Evolutionary conservation across 352 stramenopile genomes (phyloP), one percentile per base, ranked within the genome.

Genomic region (Globisporangium heterothallicum): DNA sequence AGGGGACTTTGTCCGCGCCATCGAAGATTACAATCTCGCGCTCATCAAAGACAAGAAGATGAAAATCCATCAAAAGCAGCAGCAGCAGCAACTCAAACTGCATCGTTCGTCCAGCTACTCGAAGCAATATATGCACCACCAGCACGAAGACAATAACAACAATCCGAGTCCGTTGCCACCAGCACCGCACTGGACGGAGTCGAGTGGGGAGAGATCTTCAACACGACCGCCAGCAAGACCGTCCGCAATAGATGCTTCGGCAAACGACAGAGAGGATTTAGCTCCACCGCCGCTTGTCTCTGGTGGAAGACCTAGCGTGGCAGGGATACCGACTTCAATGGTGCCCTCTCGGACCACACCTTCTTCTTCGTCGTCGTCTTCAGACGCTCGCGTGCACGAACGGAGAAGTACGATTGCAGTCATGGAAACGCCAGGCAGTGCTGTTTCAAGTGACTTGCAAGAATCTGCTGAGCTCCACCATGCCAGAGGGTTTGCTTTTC

Each of bases 11-110:
- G 68, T 84, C 19, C 70, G 69, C 21, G 87, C 87, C 2, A 95
- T 96, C 44, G 86, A 96, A 45, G 86, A 96, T 55, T 96, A 96
- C 67, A 95, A 91, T 43, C 78, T 92, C 27, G 85, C 86, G 1
- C 61, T 96, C 26, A 59, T 80, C 25, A 91, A 94, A 51, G 86
- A 96, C 58, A 80, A 90, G 50, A 61, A 60, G 16, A 58, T 50
- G 16, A 61, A 63, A 45, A 54, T 52, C 22, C 35, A 66, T 32
- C 54, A 69, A 21, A 58, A 63, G 10, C 52, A 66, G 49, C 45
- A 63, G 13, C 59, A 64, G 40, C 56, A 64, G 18, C 70, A 75
- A 42, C 53, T 72, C 24, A 84, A 82, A 51, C 21, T 72, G 0
- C 56, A 70, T 19, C 52, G 57, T 21, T 57, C 60, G 0, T 46